Conservation (phyloP, 2,329 filamentous ascomycete genomes). For the Colletotrichum nymphaeae region DNA sequence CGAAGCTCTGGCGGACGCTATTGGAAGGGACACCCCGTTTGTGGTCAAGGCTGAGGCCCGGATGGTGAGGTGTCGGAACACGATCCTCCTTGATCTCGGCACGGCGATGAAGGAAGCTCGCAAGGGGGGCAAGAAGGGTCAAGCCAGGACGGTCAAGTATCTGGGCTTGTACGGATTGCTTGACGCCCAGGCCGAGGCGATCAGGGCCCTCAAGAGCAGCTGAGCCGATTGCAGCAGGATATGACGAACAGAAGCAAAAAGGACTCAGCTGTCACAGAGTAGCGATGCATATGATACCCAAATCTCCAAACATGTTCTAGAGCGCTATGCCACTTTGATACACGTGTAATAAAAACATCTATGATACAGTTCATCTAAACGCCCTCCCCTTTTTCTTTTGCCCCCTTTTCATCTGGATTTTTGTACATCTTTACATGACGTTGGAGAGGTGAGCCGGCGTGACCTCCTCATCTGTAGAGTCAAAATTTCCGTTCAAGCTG, state of each 20-base stretch:
- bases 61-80: slow-evolving; percentile 64
- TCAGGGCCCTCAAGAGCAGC: slow-evolving; percentile 59
- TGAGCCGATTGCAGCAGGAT: not conserved
- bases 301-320: slow-evolving; percentile 33
- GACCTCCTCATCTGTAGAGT: slow-evolving; percentile 67
- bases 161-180: slow-evolving; percentile 65
- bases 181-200: slow-evolving; percentile 63
- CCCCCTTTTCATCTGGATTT: slow-evolving; percentile 1
- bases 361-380: slow-evolving; percentile 48
- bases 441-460: slow-evolving; percentile 63
- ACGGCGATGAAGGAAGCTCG: slow-evolving; percentile 59
- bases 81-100: slow-evolving; percentile 65
- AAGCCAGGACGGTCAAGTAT: slow-evolving; percentile 60
- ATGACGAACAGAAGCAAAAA: not conserved
- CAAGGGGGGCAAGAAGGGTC: slow-evolving; percentile 55
- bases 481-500: slow-evolving; percentile 85
- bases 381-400: slow-evolving; percentile 6
- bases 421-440: slow-evolving; percentile 61
- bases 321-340: slow-evolving; percentile 33
- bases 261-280: slow-evolving; percentile 5
- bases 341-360: slow-evolving; percentile 45
- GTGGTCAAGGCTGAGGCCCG: slow-evolving; percentile 65
- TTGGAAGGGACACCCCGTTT: slow-evolving; percentile 61
- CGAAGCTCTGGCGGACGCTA: slow-evolving; percentile 52
- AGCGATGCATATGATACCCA: slow-evolving; percentile 45